These are phyloP conservation scores for Pinus tabuliformis DNA, from an alignment of 75 land plant species.

Conservation along the genomic window DNA sequence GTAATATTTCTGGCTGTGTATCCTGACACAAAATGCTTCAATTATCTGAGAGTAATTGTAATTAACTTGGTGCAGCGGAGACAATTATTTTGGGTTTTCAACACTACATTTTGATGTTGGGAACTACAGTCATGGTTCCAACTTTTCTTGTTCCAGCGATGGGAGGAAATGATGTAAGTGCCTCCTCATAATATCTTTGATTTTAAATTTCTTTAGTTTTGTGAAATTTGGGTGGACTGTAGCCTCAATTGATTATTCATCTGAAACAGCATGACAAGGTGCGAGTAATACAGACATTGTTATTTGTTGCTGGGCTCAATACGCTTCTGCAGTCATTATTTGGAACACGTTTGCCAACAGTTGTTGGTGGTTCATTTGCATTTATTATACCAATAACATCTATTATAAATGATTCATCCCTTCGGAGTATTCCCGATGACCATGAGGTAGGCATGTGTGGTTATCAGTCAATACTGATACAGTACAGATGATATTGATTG, in stretches of 20 bases:
- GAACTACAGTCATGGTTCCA: constrained; percentile 89
- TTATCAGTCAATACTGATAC: too few species aligned
- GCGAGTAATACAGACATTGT: constrained; percentile 45
- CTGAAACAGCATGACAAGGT: constrained; percentile 24
- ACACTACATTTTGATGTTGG: constrained; percentile 86
- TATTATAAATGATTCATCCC: background rate
- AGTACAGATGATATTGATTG: too few species aligned
- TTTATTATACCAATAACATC: constrained; percentile 13
- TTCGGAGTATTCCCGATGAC: background rate
- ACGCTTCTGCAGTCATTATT: constrained; percentile 47
- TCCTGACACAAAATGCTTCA: too few species aligned
- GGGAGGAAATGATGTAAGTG: constrained; percentile 75
- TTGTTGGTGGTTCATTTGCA: constrained; percentile 52
- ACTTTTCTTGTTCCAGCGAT: constrained; percentile 63
- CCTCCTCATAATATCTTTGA: background rate
- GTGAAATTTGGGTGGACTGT: background rate
- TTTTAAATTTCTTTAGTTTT: background rate
- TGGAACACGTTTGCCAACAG: constrained; percentile 45
- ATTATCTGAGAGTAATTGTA: background rate
- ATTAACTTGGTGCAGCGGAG: constrained; percentile 59
- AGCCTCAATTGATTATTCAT: background rate
- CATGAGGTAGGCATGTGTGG: background rate
- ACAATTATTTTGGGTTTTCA: constrained; percentile 86
- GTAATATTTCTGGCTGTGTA: background rate
- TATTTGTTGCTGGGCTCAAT: constrained; percentile 45